Evolutionary conservation across 1,139 yeast species (phyloP).

Genomic region (Sugiyamaella novakii): DNA sequence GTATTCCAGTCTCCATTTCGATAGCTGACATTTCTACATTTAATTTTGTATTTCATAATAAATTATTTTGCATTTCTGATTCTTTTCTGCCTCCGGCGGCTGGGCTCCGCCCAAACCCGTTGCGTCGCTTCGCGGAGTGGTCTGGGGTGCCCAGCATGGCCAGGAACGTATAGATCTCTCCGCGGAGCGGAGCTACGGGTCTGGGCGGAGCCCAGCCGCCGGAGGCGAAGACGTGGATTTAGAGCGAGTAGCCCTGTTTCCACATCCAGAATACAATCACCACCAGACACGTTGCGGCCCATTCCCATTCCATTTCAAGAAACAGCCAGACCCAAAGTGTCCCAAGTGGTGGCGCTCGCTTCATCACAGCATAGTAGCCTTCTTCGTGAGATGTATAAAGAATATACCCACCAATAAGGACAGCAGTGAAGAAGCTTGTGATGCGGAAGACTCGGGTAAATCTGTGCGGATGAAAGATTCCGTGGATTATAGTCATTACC

Average conservation of each 20-base stretch:
- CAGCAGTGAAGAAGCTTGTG: constrained; percentile 32
- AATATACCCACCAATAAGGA: constrained; percentile 41
- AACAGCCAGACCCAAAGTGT: constrained; percentile 47
- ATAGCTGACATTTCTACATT: neutral
- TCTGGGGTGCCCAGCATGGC: no score
- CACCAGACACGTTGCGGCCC: constrained; percentile 39
- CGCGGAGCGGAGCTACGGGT: constrained; percentile 6
- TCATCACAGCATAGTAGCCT: constrained; percentile 46
- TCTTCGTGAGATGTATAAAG: constrained; percentile 41
- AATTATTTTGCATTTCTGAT: neutral
- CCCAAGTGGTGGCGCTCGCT: constrained; percentile 46
- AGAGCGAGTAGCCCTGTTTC: constrained; percentile 33
- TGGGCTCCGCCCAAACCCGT: constrained; percentile 6
- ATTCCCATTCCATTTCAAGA: constrained; percentile 45
- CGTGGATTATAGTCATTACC: constrained; percentile 37
- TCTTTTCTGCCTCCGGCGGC: constrained; percentile 4
- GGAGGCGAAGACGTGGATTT: neutral
- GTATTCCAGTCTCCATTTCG: constrained; percentile 21
- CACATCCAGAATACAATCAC: constrained; percentile 39
- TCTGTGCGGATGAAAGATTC: constrained; percentile 35
- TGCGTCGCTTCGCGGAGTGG: no score
- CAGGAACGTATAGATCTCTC: neutral
- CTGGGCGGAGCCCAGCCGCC: constrained; percentile 8
- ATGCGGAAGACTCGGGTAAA: constrained; percentile 31
- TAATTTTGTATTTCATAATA: constrained; percentile 4